Evolutionary conservation across 1,284 basidiomycete genomes (phyloP).

Genomic region (Ganoderma boninense): DNA sequence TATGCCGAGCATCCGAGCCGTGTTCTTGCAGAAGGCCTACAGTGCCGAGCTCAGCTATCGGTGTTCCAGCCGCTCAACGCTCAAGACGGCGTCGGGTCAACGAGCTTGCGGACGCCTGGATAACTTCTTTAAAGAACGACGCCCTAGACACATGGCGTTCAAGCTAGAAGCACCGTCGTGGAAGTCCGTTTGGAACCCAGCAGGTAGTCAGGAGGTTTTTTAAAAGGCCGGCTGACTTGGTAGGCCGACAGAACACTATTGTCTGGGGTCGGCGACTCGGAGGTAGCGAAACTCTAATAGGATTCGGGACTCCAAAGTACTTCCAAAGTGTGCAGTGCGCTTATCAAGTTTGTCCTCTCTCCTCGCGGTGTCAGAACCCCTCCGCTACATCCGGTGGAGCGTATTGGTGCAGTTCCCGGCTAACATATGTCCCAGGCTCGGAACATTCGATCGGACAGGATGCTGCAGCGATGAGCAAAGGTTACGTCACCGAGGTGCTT

Average conservation of each 20-base stretch:
- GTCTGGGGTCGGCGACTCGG: neutral
- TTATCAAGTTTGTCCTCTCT: neutral
- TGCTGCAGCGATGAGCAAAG: neutral
- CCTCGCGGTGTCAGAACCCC: neutral
- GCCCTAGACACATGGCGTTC: neutral
- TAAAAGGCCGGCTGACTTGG: neutral
- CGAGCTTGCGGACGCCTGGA: neutral
- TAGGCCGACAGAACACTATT: neutral
- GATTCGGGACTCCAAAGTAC: neutral
- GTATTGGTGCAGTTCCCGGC: neutral
- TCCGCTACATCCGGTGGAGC: neutral
- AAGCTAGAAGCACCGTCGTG: neutral
- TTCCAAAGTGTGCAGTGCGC: neutral
- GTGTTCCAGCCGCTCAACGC: neutral
- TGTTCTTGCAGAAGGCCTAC: neutral
- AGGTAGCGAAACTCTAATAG: neutral
- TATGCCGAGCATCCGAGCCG: neutral
- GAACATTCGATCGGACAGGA: neutral
- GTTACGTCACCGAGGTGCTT: neutral
- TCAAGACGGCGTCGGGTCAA: neutral
- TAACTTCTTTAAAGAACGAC: neutral
- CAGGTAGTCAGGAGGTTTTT: neutral
- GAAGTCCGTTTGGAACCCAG: neutral
- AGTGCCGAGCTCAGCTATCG: neutral
- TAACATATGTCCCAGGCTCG: neutral